These are phyloP conservation scores for Dipteronia sinensis DNA, from an alignment of 345 rosid genomes.

Conservation along the genomic window DNA sequence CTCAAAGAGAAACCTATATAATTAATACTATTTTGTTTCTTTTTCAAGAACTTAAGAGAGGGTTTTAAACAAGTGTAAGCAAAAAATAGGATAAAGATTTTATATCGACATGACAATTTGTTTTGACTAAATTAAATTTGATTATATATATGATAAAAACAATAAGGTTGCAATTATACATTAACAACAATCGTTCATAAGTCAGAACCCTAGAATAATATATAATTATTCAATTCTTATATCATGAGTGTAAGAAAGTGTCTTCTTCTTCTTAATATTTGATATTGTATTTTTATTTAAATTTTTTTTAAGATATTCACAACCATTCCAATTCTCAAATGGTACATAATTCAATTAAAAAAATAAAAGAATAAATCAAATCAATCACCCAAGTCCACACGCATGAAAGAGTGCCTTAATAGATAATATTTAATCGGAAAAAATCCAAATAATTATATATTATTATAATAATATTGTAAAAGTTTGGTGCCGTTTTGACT, in stretches of 20 bases:
- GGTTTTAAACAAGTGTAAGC: no score
- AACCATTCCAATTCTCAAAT: background rate
- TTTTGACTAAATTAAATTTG: no score
- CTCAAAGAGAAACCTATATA: no score
- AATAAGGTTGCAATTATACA: no score
- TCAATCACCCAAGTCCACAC: background rate
- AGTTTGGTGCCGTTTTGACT: slow-evolving; percentile 38
- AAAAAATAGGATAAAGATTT: no score
- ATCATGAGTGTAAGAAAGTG: background rate
- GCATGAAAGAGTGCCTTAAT: background rate
- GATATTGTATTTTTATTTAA: background rate
- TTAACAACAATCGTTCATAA: background rate
- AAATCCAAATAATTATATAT: background rate
- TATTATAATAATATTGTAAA: slow-evolving; percentile 1
- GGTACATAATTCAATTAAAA: background rate
- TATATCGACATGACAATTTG: no score
- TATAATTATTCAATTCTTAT: background rate
- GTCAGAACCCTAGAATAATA: background rate
- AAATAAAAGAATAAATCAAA: background rate
- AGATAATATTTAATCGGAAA: background rate
- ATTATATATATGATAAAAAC: no score
- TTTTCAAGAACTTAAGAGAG: no score
- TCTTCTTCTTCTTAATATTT: no score
- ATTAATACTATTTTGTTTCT: no score
- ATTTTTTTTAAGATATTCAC: background rate